Percentiles rank a stretch among this genome's conserved stretches.
These are phyloP conservation scores for Papiliotrema fonsecae DNA, from an alignment of 1,284 basidiomycete species.

Conservation along the genomic window DNA sequence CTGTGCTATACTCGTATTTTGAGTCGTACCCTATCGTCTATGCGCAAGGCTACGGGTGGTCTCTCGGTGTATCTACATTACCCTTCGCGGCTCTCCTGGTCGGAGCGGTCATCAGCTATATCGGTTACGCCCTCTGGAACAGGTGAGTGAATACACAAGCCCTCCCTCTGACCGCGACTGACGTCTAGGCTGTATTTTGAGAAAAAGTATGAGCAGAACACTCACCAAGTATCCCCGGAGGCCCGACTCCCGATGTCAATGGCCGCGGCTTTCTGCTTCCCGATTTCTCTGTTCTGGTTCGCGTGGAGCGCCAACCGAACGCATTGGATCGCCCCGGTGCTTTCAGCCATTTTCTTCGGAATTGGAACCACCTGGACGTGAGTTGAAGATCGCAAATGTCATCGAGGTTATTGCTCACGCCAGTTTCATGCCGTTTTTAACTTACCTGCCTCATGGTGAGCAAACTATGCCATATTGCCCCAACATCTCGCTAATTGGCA, in stretches of 20 bases:
- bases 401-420: not conserved
- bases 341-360: constrained; percentile 25
- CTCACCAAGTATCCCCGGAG: constrained; percentile 25
- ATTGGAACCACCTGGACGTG: constrained; percentile 28
- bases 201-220: constrained; percentile 11
- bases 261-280: constrained; percentile 26
- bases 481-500: constrained; percentile 5
- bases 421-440: constrained; percentile 27
- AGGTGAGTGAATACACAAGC: constrained; percentile 10
- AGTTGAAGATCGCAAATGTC: not conserved
- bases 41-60: constrained; percentile 21
- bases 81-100: constrained; percentile 32
- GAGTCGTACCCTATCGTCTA: constrained; percentile 34
- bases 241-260: constrained; percentile 24
- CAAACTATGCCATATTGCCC: not conserved
- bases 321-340: constrained; percentile 34
- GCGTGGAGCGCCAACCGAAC: constrained; percentile 32
- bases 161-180: not conserved
- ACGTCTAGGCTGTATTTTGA: constrained; percentile 16
- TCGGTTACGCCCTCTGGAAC: constrained; percentile 24
- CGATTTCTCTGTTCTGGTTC: constrained; percentile 38
- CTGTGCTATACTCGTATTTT: constrained; percentile 28
- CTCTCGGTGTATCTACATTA: constrained; percentile 18
- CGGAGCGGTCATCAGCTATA: constrained; percentile 23
- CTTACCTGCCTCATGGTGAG: constrained; percentile 19